These are phyloP conservation scores for Russula ochroleuca DNA, from an alignment of 768 basidiomycete species.

Conservation along the genomic window DNA sequence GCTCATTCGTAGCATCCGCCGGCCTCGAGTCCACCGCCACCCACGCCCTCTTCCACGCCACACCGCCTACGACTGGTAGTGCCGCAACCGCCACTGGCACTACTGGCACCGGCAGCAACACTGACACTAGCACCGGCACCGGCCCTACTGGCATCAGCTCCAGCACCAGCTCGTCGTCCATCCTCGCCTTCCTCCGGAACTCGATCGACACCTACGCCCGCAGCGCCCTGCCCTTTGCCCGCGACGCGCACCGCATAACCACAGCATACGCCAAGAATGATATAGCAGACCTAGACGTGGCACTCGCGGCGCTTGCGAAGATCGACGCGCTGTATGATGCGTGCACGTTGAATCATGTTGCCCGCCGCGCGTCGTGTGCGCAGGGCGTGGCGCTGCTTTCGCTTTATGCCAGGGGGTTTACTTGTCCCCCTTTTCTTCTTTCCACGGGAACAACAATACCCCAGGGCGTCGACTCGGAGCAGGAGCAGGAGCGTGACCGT, in stretches of 20 bases:
- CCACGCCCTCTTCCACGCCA: slow-evolving; percentile 65
- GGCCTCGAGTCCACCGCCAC: slow-evolving; percentile 87
- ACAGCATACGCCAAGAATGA: slow-evolving; percentile 22
- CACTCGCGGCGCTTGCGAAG: slow-evolving; percentile 44
- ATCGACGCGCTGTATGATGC: slow-evolving; percentile 78
- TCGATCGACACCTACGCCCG: slow-evolving; percentile 75
- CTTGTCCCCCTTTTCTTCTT: slow-evolving; percentile 44
- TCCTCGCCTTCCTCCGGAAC: slow-evolving; percentile 61
- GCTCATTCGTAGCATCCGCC: slow-evolving; percentile 91
- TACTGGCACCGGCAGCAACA: slow-evolving; percentile 16
- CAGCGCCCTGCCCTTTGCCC: slow-evolving; percentile 73
- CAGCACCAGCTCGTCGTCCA: no score
- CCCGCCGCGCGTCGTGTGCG: slow-evolving; percentile 78
- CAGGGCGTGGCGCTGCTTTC: slow-evolving; percentile 93
- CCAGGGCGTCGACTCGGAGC: neutral
- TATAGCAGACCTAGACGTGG: slow-evolving; percentile 16
- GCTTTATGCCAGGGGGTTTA: slow-evolving; percentile 78
- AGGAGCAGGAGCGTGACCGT: slow-evolving; percentile 23
- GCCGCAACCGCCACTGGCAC: slow-evolving; percentile 19
- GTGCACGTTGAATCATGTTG: slow-evolving; percentile 87
- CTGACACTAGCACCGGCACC: neutral
- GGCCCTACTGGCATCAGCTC: no score
- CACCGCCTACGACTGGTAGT: neutral
- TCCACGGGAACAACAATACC: slow-evolving; percentile 27
- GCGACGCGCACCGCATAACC: slow-evolving; percentile 56